These are phyloP conservation scores for Pichia rugopelliculosa DNA, from an alignment of 805 yeast species.

Conservation along the genomic window DNA sequence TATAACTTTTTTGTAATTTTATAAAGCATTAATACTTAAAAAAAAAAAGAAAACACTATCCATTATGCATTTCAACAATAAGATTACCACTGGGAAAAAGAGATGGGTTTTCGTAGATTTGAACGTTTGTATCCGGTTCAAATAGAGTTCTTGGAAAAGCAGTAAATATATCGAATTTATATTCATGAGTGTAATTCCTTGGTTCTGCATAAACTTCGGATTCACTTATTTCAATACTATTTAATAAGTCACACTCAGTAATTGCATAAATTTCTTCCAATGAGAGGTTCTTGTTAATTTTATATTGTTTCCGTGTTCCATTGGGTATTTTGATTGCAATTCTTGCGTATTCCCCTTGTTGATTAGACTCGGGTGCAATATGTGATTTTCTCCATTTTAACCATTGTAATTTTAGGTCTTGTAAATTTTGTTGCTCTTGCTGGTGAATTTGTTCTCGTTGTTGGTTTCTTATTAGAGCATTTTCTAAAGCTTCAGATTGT, in stretches of 20 bases:
- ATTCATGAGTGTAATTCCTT: constrained; percentile 36
- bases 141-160: constrained; percentile 52
- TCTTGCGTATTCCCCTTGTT: constrained; percentile 37
- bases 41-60: background rate
- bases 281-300: constrained; percentile 38
- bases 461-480: constrained; percentile 59
- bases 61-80: constrained; percentile 24
- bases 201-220: constrained; percentile 19
- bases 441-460: constrained; percentile 35
- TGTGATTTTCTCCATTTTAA: constrained; percentile 38
- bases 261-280: constrained; percentile 65
- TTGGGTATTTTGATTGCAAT: constrained; percentile 61
- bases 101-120: constrained; percentile 35
- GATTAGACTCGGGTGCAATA: constrained; percentile 15
- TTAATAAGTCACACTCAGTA: constrained; percentile 43
- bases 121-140: constrained; percentile 18
- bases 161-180: constrained; percentile 42
- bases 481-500: constrained; percentile 73
- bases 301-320: constrained; percentile 51
- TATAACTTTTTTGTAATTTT: background rate
- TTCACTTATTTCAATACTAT: constrained; percentile 26
- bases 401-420: constrained; percentile 31
- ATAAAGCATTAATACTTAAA: background rate
- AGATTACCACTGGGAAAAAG: constrained; percentile 63
- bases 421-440: constrained; percentile 24